Conservation (phyloP, 2,329 filamentous ascomycete genomes). For the Escovopsis sp. region DNA sequence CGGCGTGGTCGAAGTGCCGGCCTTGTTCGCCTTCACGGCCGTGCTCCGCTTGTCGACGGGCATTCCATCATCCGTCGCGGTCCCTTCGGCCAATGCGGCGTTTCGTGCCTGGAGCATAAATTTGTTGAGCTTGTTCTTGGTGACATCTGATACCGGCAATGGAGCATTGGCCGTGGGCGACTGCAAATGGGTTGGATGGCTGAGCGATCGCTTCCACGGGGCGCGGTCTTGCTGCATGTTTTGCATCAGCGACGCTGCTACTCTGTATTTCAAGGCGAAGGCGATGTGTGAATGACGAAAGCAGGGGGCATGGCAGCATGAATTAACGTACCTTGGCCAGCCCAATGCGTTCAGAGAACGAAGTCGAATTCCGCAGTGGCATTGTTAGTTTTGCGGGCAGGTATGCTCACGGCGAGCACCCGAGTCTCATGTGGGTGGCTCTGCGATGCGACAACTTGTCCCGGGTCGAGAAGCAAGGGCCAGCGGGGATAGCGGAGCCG, state of each 20-base stretch:
- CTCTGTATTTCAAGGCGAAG: slow-evolving; percentile 8
- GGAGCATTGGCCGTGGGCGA: slow-evolving; percentile 23
- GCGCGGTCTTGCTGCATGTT: slow-evolving; percentile 16
- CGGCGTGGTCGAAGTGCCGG: slow-evolving; percentile 26
- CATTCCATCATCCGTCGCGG: background rate
- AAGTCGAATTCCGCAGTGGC: slow-evolving; percentile 28
- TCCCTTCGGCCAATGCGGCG: slow-evolving; percentile 11
- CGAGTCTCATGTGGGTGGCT: slow-evolving; percentile 5
- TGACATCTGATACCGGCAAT: slow-evolving; percentile 39
- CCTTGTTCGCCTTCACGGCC: slow-evolving; percentile 9
- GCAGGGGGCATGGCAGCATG: background rate
- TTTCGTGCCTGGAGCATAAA: slow-evolving; percentile 25
- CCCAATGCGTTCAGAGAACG: slow-evolving; percentile 23
- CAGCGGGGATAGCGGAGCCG: background rate
- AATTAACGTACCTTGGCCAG: slow-evolving; percentile 17
- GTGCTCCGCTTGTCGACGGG: background rate
- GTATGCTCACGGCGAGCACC: slow-evolving; percentile 8
- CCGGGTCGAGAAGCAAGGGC: slow-evolving; percentile 2
- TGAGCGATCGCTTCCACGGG: slow-evolving; percentile 41
- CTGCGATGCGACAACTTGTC: too few species aligned
- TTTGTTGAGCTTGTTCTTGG: slow-evolving; percentile 46
- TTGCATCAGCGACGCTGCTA: too few species aligned
- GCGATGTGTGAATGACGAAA: background rate
- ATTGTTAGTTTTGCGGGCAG: slow-evolving; percentile 9
- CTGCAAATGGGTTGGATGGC: slow-evolving; percentile 28